phyloP scores from a whole-genome alignment of 768 basidiomycete genomes.

The Pleurotus citrinopileatus region DNA sequence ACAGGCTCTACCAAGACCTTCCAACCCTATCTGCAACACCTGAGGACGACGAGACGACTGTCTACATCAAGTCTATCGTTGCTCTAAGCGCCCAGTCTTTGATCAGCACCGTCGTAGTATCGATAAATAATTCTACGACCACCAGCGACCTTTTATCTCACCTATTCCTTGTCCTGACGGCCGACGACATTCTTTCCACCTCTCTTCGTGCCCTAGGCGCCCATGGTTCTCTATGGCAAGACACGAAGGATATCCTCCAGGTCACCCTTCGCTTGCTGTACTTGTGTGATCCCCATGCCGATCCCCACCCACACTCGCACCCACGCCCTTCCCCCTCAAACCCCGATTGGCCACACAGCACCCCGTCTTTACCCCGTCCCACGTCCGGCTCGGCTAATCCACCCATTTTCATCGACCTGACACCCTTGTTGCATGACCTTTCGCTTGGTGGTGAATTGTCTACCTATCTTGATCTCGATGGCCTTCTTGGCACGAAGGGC shows the following conservation, averaged over 20 bases:
- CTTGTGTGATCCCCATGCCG: neutral
- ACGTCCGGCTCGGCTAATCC: neutral
- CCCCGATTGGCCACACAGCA: neutral
- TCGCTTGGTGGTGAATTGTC: neutral
- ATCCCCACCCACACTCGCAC: neutral
- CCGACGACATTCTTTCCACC: neutral
- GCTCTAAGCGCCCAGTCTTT: neutral
- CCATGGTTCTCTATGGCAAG: neutral
- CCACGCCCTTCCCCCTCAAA: neutral
- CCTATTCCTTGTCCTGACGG: neutral
- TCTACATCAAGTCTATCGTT: conserved; percentile 1
- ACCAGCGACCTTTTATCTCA: neutral
- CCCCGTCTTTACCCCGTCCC: neutral
- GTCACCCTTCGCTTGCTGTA: neutral
- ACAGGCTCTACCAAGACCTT: neutral
- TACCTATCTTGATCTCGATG: conserved; percentile 5
- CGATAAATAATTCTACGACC: neutral
- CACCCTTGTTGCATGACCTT: neutral
- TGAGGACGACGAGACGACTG: neutral
- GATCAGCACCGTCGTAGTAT: neutral
- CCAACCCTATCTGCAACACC: neutral
- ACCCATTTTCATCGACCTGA: neutral
- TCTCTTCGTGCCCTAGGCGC: neutral
- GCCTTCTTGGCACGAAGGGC: conserved; percentile 1
- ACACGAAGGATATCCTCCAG: conserved; percentile 2